phyloP scores from a whole-genome alignment of 2,329 filamentous ascomycete genomes.

The Aspergillus hortae region DNA sequence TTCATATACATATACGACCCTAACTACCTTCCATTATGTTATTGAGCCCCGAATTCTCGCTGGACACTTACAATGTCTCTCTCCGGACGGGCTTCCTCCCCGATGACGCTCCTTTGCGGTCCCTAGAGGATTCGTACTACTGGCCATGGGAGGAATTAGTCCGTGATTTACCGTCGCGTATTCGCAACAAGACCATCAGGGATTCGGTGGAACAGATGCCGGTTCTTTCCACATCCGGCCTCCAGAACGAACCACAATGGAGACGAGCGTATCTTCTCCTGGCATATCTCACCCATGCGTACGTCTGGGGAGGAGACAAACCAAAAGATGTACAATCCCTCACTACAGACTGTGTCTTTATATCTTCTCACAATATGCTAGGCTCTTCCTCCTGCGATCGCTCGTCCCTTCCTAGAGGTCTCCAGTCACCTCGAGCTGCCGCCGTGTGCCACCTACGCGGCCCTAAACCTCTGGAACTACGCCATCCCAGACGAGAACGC shows the following conservation, averaged over 20 bases:
- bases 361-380: slow-evolving; percentile 11
- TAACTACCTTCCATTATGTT: slow-evolving; percentile 19
- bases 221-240: slow-evolving; percentile 69
- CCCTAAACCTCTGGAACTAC: slow-evolving; percentile 40
- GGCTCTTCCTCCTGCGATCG: slow-evolving; percentile 35
- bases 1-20: not conserved
- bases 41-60: slow-evolving; percentile 28
- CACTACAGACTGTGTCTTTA: not conserved
- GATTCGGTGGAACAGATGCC: slow-evolving; percentile 73
- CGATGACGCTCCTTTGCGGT: slow-evolving; percentile 66
- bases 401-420: slow-evolving; percentile 35
- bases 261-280: slow-evolving; percentile 74
- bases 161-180: slow-evolving; percentile 72
- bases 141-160: slow-evolving; percentile 82
- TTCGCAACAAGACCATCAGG: slow-evolving; percentile 71
- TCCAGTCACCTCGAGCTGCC: slow-evolving; percentile 36
- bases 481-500: slow-evolving; percentile 14
- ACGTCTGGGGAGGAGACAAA: slow-evolving; percentile 76
- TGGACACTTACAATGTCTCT: slow-evolving; percentile 65
- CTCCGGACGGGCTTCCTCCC: slow-evolving; percentile 75
- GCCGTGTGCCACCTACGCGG: slow-evolving; percentile 43
- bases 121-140: slow-evolving; percentile 80
- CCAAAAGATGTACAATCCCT: slow-evolving; percentile 59
- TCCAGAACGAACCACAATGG: slow-evolving; percentile 82
- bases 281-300: slow-evolving; percentile 72